Conservation (phyloP, 192 early-diverging fungal species). For the Linnemannia schmuckeri region DNA sequence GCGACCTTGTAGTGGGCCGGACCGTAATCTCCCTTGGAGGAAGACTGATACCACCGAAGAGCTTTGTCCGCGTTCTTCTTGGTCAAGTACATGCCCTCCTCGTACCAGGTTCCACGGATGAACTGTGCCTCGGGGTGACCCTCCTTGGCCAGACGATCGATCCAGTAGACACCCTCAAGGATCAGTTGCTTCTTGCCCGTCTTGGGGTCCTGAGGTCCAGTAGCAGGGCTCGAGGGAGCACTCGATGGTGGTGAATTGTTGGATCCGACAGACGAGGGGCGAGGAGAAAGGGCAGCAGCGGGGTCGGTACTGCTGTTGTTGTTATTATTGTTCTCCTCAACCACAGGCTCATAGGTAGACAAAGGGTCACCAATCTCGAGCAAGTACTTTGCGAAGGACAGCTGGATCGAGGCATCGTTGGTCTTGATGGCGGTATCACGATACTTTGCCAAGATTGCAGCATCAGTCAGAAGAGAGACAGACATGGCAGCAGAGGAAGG, state of each 20-base stretch:
- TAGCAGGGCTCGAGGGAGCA: slow-evolving; percentile 11
- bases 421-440: slow-evolving; percentile 84
- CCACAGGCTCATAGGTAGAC: background rate
- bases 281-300: background rate
- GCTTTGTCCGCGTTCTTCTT: slow-evolving; percentile 76
- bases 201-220: slow-evolving; percentile 20
- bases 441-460: slow-evolving; percentile 71
- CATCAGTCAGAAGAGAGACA: slow-evolving; percentile 43
- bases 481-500: slow-evolving; percentile 32
- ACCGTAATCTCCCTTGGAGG: slow-evolving; percentile 75
- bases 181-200: slow-evolving; percentile 56
- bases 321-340: background rate
- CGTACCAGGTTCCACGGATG: slow-evolving; percentile 81
- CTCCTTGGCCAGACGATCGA: slow-evolving; percentile 76
- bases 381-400: slow-evolving; percentile 84
- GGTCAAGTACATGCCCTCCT: slow-evolving; percentile 70
- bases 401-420: slow-evolving; percentile 77
- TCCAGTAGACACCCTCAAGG: slow-evolving; percentile 79
- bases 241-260: slow-evolving; percentile 8
- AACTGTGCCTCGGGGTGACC: slow-evolving; percentile 81
- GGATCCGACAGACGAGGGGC: background rate
- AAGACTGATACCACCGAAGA: slow-evolving; percentile 68
- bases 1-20: slow-evolving; percentile 78
- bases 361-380: slow-evolving; percentile 68
- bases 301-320: background rate